Percentiles rank a stretch among this genome's conserved stretches.
Evolutionary conservation across 495 filamentous ascomycete genomes (phyloP).

Genomic region (Aspergillus saccharolyticus): DNA sequence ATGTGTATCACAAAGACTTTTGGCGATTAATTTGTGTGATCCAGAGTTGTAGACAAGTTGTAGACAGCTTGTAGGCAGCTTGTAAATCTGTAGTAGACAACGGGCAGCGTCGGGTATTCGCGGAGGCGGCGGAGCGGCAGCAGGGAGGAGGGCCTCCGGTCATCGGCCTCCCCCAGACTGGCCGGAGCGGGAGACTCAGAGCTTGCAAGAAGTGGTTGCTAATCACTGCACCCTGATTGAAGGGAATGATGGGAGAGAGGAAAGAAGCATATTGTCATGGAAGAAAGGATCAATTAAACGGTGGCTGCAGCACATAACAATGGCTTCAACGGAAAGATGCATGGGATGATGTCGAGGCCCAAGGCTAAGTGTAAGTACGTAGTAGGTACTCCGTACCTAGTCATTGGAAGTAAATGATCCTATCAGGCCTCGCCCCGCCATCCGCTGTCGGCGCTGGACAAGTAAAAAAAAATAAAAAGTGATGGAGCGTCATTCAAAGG

Average conservation of each 20-base stretch:
- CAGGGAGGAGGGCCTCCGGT: constrained; percentile 6
- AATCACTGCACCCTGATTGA: constrained; percentile 8
- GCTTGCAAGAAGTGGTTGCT: not conserved
- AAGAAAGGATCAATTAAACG: not conserved
- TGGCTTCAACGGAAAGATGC: no score
- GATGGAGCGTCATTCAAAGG: not conserved
- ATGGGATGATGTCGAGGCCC: no score
- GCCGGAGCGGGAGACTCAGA: not conserved
- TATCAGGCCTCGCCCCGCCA: constrained; percentile 1
- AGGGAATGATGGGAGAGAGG: not conserved
- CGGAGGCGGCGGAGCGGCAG: not conserved
- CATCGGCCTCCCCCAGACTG: constrained; percentile 5
- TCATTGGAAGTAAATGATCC: no score
- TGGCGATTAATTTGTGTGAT: not conserved
- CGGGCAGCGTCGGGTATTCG: constrained; percentile 4
- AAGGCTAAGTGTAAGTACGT: no score
- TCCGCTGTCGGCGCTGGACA: constrained; percentile 6
- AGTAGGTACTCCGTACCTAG: no score
- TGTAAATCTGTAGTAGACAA: not conserved
- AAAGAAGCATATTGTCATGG: no score
- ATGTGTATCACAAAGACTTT: not conserved
- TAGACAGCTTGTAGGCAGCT: no score
- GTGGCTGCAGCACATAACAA: no score
- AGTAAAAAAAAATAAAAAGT: constrained; percentile 2
- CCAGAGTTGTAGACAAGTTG: no score